Conservation (phyloP, 2,329 filamentous ascomycete genomes). For the Phialemonium atrogriseum region DNA sequence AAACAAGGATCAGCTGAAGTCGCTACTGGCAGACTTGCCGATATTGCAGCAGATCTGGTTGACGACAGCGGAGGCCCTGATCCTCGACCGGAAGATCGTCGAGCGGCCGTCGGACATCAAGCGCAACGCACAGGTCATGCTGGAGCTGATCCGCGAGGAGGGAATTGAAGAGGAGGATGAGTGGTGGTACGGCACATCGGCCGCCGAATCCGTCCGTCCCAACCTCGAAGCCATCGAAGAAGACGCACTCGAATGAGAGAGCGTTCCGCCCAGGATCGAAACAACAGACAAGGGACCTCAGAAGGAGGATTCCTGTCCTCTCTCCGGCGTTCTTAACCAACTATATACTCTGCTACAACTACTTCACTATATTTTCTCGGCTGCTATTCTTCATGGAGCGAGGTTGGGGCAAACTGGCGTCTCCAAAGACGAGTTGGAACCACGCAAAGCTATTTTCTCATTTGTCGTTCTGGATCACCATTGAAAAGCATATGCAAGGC, state of each 20-base stretch:
- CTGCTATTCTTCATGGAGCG: no score
- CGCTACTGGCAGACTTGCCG: constrained; percentile 47
- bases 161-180: constrained; percentile 51
- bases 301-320: no score
- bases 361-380: no score
- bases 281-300: no score
- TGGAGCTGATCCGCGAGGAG: constrained; percentile 57
- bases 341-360: no score
- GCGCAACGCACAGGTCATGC: constrained; percentile 52
- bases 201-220: constrained; percentile 46
- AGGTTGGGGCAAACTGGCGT: no score
- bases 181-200: constrained; percentile 50
- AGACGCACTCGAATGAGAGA: constrained; percentile 32
- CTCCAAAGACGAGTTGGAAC: no score
- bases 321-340: no score
- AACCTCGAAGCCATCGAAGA: constrained; percentile 43
- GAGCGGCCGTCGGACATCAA: constrained; percentile 51
- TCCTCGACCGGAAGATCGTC: constrained; percentile 52
- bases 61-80: constrained; percentile 53
- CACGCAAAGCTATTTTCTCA: no score
- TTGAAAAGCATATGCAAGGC: no score
- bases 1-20: constrained; percentile 38
- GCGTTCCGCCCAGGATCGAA: no score
- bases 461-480: no score
- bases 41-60: constrained; percentile 53